phyloP scores from a whole-genome alignment of 2,329 filamentous ascomycete species.

The Teratosphaeria destructans region DNA sequence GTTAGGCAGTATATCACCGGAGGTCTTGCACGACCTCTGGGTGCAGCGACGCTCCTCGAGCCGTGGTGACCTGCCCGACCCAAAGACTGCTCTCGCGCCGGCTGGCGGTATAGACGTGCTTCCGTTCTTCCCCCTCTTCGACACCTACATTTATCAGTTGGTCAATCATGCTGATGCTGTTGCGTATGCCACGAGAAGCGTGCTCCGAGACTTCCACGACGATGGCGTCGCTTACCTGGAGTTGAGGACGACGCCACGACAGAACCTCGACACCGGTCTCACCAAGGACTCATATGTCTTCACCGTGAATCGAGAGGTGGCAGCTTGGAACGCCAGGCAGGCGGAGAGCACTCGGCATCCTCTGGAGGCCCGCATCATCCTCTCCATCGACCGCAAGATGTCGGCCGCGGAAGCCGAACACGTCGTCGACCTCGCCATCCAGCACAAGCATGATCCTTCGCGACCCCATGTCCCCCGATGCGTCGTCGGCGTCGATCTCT shows the following conservation, averaged over 20 bases:
- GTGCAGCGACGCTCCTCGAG: slow-evolving; percentile 40
- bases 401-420: slow-evolving; percentile 48
- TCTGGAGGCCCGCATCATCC: slow-evolving; percentile 57
- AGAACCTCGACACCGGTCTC: slow-evolving; percentile 43
- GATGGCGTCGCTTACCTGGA: slow-evolving; percentile 73
- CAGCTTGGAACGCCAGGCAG: slow-evolving; percentile 35
- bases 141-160: slow-evolving; percentile 68
- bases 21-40: slow-evolving; percentile 68
- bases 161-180: slow-evolving; percentile 48
- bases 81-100: slow-evolving; percentile 55
- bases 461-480: not conserved
- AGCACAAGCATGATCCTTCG: slow-evolving; percentile 28
- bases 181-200: slow-evolving; percentile 51
- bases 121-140: slow-evolving; percentile 71
- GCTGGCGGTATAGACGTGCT: slow-evolving; percentile 34
- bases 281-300: slow-evolving; percentile 55
- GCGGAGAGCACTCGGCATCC: slow-evolving; percentile 12
- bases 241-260: slow-evolving; percentile 67
- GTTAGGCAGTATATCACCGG: slow-evolving; percentile 64
- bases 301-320: slow-evolving; percentile 56
- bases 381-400: slow-evolving; percentile 63
- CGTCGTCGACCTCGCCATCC: slow-evolving; percentile 53
- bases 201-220: slow-evolving; percentile 54
- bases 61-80: slow-evolving; percentile 53
- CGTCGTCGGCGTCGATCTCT: slow-evolving; percentile 68